phyloP scores from a whole-genome alignment of 768 basidiomycete genomes.

The Termitomyces sp. region DNA sequence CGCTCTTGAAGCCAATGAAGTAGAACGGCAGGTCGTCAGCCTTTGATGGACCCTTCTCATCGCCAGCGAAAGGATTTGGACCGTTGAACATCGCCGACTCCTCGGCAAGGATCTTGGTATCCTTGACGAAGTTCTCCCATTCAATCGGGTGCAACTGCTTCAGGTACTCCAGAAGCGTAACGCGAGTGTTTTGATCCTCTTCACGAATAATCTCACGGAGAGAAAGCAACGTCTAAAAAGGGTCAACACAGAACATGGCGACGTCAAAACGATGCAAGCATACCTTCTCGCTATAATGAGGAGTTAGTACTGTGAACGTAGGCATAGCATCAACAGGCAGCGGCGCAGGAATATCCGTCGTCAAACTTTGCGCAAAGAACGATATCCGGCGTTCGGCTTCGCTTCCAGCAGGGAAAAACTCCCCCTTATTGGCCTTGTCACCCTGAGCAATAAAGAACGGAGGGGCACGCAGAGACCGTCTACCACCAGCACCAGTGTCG shows the following conservation, averaged over 20 bases:
- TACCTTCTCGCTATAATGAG: slow-evolving; percentile 98
- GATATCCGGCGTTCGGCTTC: slow-evolving; percentile 98
- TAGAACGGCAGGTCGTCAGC: slow-evolving; percentile 95
- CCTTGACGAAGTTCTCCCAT: slow-evolving; percentile 99
- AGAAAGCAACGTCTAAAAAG: slow-evolving; percentile 77
- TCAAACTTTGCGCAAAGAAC: slow-evolving; percentile 97
- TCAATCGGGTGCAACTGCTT: slow-evolving; percentile 98
- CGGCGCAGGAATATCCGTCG: slow-evolving; percentile 90
- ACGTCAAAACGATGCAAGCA: slow-evolving; percentile 10
- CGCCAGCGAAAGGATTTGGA: slow-evolving; percentile 56
- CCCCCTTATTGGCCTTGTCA: slow-evolving; percentile 71
- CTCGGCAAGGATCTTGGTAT: slow-evolving; percentile 98
- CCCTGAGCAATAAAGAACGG: slow-evolving; percentile 97
- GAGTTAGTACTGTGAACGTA: slow-evolving; percentile 96
- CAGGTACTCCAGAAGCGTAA: slow-evolving; percentile 95
- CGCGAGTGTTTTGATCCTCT: slow-evolving; percentile 94
- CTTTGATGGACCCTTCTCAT: slow-evolving; percentile 81
- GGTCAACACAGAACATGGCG: neutral
- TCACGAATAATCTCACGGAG: slow-evolving; percentile 98
- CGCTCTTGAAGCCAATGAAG: slow-evolving; percentile 98
- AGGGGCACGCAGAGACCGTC: slow-evolving; percentile 88
- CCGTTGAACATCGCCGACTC: slow-evolving; percentile 87
- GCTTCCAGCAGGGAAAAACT: slow-evolving; percentile 92
- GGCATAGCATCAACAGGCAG: slow-evolving; percentile 99
- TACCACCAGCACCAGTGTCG: slow-evolving; percentile 70